Base-by-base conservation (phyloP, 345 rosid species). In the Noccaea caerulescens region DNA sequence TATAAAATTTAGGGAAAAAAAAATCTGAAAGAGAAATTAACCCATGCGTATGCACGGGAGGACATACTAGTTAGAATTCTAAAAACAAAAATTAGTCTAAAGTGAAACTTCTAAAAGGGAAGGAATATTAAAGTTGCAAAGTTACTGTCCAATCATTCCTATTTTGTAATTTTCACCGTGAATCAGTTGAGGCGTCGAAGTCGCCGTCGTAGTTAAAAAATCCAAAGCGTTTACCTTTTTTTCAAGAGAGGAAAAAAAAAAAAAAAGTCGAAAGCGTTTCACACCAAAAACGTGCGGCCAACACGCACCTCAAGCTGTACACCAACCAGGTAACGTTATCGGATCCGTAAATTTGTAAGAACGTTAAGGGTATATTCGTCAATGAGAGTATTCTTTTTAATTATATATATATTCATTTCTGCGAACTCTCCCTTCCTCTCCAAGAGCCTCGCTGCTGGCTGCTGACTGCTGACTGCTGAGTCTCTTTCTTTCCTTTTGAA, bases 251-350 rank as follows among this genome's bases (percentile, higher is more conserved):
- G n/a, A n/a, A 18, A 18, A 18, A 27, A 27, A 1, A 27, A 33
- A 5, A 33, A 10, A 18, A 50, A 9, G 23, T 16, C 12, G 8
- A 18, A 18, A 58, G 44, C 16, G 9, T 42, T 18, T 44, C 7
- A 68, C 63, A 12, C 73, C 47, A 11, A 58, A 20, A 49, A 57
- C 54, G 43, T 33, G 44, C 23, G 23, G 23, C 58, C 56, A 65
- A 47, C 12, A 55, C 45, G 69, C 58, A 51, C 6, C 9, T 41
- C 34, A 54, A 56, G 62, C 72, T 44, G 63, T 66, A 25, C 23
- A 66, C 59, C 51, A 51, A 41, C 69, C 70, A 52, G 39, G 16
- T 30, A 42, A 13, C 46, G 10, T 1, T 18, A 27, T 34, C 37
- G 25, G 72, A 25, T 23, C 55, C 46, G 65, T 36, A 45, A 57